Evolutionary conservation across 768 basidiomycete genomes (phyloP), one percentile per base, ranked within the genome.

Genomic region (Multifurca ochricompacta): DNA sequence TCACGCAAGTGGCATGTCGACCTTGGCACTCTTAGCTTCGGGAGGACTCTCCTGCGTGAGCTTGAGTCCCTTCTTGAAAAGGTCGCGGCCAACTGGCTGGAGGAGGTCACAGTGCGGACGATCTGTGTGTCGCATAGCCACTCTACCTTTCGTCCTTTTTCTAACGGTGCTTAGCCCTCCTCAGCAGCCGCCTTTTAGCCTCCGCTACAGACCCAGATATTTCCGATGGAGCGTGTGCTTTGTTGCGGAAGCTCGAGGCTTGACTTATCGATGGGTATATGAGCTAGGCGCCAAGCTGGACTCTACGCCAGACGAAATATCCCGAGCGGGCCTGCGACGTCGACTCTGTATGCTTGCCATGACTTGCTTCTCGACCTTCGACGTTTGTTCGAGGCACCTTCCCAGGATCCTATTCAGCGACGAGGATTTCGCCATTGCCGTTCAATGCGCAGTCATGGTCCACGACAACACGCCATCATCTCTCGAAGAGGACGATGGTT

Each of bases 371-470:
- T 50, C 48, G 4, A 48, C 54, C 5, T 50, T 42, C 27, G 54
- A 43, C 31, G 48, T 50, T n/a, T 6, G 34, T 35, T 13, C 11
- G n/a, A 34, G 35, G 25, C 40, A 51, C 23, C 4, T 49, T 16
- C 40, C 27, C 7, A 7, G 28, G 19, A 16, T n/a, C 6, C 28
- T 44, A 3, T 6, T 19, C 21, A 32, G n/a, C 7, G 42, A 49
- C 3, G 21, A 27, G 7, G 54, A 50, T 14, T 37, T 50, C 19
- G 28, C 48, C 6, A 44, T 55, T 14, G 48, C 48, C 14, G 27
- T 55, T 6, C 57, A 50, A 27, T 45, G 53, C 31, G 48, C 57
- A 25, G 41, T 50, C n/a, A 50, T 50, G 3, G 48, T 44, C 9
- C 36, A 50, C 25, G 41, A 50, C 19, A 36, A 49, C 34, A 42